Evolutionary conservation across 768 basidiomycete genomes (phyloP).

Genomic region (Lentinus brumalis): DNA sequence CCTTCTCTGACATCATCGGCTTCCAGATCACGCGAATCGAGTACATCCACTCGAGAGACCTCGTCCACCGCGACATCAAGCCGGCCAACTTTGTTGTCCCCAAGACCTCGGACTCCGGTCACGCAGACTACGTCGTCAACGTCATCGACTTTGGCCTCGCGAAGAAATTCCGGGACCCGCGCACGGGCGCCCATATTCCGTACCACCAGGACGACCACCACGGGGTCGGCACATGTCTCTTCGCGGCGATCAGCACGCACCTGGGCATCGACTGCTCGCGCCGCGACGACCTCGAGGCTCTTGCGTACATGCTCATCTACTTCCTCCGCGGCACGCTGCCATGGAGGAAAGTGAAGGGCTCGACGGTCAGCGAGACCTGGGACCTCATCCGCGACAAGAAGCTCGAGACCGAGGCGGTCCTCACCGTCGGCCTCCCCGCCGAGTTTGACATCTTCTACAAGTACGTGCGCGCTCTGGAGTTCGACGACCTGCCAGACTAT

Average conservation of each 20-base stretch:
- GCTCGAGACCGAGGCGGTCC: constrained; percentile 58
- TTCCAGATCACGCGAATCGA: constrained; percentile 89
- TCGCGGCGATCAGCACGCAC: constrained; percentile 75
- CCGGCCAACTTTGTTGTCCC: constrained; percentile 96
- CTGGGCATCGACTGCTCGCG: constrained; percentile 76
- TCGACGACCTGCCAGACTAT: constrained; percentile 90
- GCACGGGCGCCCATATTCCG: constrained; percentile 66
- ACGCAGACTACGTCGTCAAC: constrained; percentile 72
- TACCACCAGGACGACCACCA: constrained; percentile 76
- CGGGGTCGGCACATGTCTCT: constrained; percentile 77
- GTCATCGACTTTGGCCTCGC: constrained; percentile 90
- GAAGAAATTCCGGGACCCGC: constrained; percentile 71
- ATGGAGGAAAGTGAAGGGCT: constrained; percentile 73
- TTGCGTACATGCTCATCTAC: constrained; percentile 84
- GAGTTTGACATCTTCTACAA: constrained; percentile 80
- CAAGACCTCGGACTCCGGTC: constrained; percentile 44
- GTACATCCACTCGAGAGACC: constrained; percentile 93
- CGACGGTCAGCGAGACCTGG: constrained; percentile 70
- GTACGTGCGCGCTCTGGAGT: constrained; percentile 81
- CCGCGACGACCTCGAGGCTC: constrained; percentile 77
- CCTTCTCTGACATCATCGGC: constrained; percentile 20
- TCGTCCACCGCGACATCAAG: constrained; percentile 97
- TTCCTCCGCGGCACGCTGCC: constrained; percentile 78
- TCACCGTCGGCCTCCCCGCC: constrained; percentile 75
- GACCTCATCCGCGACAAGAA: constrained; percentile 79